Base-by-base conservation (phyloP, 2,329 filamentous ascomycete genomes). In the Myriangium duriaei region DNA sequence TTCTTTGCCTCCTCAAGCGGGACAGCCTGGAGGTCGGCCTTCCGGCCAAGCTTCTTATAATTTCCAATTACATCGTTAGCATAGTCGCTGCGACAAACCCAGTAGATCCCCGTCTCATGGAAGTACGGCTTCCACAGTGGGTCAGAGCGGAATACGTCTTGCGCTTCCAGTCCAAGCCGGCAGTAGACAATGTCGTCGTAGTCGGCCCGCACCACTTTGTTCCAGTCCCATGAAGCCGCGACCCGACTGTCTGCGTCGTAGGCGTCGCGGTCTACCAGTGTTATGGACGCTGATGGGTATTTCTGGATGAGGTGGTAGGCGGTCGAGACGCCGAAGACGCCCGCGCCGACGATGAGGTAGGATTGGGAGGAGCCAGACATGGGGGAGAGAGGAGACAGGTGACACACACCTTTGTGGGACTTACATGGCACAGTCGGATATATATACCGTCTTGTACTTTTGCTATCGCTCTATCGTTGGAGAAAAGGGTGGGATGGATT, bases 141-240 rank as follows among this genome's bases (percentile, higher is more conserved):
- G 37, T 76, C 69, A 1, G 55, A 58, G 39, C 65, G 65, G 64
- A 76, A 83, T 1, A 72, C 57, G 36, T 75, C 69, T 49, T 78
- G 73, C 0, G 79, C 73, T 56, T 82, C 76, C 17, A 81, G 64
- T 0, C 71, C 79, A 13, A 83, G 64, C 34, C 67, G 56, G 54
- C 71, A 75, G 61, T 83, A 82, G 11, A 74, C 55, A 1, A 71
- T 58, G 47, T 79, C 73, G 39, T 71, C 65, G 58, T 82, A 82
- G 54, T 82, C 78, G 33, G 76, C 74, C 40, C 78, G 74, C 11
- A 82, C 67, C 17, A 80, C 75, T 56, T 81, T 82, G 61, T 80
- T 82, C 69, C 76, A 76, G 58, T 84, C 79, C 63, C 74, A 79
- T 0, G 79, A 81, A 0, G 79, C 79, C 19, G 76, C 77, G 18